Percentiles rank a stretch among this genome's conserved stretches.
phyloP scores from a whole-genome alignment of 495 filamentous ascomycete species.

The Neurospora sublineolata region DNA sequence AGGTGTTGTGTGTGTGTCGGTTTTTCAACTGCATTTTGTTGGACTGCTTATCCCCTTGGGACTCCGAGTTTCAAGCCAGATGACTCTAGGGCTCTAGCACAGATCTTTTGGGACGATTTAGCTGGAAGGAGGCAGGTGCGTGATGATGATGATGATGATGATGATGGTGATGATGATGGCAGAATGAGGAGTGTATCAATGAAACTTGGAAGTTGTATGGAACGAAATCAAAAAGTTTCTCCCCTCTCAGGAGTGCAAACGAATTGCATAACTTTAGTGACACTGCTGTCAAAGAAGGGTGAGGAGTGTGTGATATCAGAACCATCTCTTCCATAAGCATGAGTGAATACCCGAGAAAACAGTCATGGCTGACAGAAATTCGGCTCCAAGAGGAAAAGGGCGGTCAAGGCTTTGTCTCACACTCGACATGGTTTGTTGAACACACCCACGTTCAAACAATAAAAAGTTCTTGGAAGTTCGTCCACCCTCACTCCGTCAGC shows the following conservation, averaged over 20 bases:
- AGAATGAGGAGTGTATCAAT: background rate
- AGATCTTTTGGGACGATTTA: background rate
- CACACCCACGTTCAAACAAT: background rate
- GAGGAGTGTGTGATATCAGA: background rate
- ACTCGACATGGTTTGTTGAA: background rate
- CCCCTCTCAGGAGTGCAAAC: background rate
- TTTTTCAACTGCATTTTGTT: background rate
- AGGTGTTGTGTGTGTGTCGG: background rate
- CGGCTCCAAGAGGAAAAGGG: background rate
- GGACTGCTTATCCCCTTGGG: background rate
- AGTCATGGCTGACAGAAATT: background rate
- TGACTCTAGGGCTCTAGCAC: background rate
- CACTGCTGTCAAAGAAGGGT: background rate
- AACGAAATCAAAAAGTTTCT: background rate
- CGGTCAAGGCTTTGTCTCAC: background rate
- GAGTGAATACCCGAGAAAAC: background rate
- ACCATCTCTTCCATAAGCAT: background rate
- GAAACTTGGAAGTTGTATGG: background rate
- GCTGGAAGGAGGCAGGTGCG: background rate
- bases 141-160: too few species aligned
- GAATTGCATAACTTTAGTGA: background rate
- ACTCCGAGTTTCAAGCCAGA: background rate
- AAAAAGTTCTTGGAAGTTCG: background rate
- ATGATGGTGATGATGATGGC: background rate
- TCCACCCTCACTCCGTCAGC: background rate